A percentile compares a stretch with the other conserved stretches of the same genome.
Conservation (phyloP, 2,329 filamentous ascomycete genomes). For the Emericellopsis atlantica region DNA sequence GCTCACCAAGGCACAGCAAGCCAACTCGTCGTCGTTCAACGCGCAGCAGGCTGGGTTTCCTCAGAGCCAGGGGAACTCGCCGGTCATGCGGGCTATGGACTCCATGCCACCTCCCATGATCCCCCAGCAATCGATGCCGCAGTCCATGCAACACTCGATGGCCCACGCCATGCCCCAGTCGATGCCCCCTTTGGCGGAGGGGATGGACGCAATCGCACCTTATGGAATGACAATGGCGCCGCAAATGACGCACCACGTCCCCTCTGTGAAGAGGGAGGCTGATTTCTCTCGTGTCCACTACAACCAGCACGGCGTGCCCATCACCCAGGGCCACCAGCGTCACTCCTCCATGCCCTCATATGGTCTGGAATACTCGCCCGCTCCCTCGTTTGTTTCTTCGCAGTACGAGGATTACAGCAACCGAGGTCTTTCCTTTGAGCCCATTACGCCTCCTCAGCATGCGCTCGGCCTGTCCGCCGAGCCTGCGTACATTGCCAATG, state of each 20-base stretch:
- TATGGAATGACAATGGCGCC: slow-evolving; percentile 62
- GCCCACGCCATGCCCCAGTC: slow-evolving; percentile 51
- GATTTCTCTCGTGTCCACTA: slow-evolving; percentile 76
- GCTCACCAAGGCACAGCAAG: slow-evolving; percentile 97
- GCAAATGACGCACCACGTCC: slow-evolving; percentile 49
- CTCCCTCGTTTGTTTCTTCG: slow-evolving; percentile 95
- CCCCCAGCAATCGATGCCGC: slow-evolving; percentile 40
- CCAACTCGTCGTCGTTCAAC: slow-evolving; percentile 93
- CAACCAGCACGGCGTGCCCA: slow-evolving; percentile 81
- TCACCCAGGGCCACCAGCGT: slow-evolving; percentile 74
- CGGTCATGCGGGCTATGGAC: slow-evolving; percentile 81
- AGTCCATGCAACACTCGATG: slow-evolving; percentile 48
- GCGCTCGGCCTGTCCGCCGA: slow-evolving; percentile 69
- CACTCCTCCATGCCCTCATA: slow-evolving; percentile 99
- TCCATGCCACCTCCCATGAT: slow-evolving; percentile 92
- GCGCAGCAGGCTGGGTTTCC: slow-evolving; percentile 59
- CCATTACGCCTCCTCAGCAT: slow-evolving; percentile 90
- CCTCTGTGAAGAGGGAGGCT: slow-evolving; percentile 76
- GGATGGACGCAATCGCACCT: slow-evolving; percentile 61
- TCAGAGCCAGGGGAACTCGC: slow-evolving; percentile 74
- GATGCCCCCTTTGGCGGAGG: slow-evolving; percentile 44
- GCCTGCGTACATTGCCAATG: slow-evolving; percentile 94
- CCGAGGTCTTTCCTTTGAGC: slow-evolving; percentile 90
- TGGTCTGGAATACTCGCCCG: slow-evolving; percentile 88
- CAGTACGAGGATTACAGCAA: slow-evolving; percentile 98